A percentile compares a stretch with the other conserved stretches of the same genome.
These are phyloP conservation scores for Penicillium manginii DNA, from an alignment of 495 filamentous ascomycete genomes.

Conservation along the genomic window DNA sequence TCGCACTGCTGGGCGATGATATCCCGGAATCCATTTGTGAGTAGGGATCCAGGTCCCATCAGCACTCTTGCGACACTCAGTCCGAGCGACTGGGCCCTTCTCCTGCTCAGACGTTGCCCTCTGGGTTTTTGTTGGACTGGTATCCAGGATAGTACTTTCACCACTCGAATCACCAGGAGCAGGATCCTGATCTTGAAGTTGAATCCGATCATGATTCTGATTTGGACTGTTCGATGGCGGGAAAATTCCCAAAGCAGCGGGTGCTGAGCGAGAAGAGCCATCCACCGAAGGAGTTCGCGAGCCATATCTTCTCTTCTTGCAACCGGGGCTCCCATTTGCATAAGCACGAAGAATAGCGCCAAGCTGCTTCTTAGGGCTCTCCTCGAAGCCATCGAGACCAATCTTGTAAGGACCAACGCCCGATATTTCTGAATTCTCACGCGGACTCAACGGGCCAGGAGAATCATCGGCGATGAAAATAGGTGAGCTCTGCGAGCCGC, in stretches of 20 bases:
- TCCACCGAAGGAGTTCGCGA: background rate
- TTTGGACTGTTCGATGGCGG: background rate
- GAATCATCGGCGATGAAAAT: background rate
- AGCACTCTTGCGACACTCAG: background rate
- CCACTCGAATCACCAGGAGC: background rate
- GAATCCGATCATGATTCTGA: background rate
- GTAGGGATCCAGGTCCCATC: conserved; percentile 3
- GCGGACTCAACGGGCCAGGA: background rate
- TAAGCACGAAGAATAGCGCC: background rate
- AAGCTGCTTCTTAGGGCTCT: background rate
- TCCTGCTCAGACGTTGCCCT: background rate
- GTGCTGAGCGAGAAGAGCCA: background rate
- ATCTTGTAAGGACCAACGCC: too few relatives aligned
- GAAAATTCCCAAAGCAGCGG: background rate
- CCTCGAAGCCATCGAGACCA: too few relatives aligned
- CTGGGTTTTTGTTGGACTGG: background rate
- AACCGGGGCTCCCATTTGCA: background rate
- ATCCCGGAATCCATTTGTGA: conserved; percentile 11
- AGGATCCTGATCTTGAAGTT: background rate
- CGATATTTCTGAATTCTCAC: background rate
- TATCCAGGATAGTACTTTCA: background rate
- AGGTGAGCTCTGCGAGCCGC: background rate
- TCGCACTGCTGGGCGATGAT: background rate
- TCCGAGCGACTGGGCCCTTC: background rate
- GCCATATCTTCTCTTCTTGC: background rate